Evolutionary conservation across 1,284 basidiomycete genomes (phyloP), one percentile per base, ranked within the genome.

Genomic region (Tylopilus sp.): DNA sequence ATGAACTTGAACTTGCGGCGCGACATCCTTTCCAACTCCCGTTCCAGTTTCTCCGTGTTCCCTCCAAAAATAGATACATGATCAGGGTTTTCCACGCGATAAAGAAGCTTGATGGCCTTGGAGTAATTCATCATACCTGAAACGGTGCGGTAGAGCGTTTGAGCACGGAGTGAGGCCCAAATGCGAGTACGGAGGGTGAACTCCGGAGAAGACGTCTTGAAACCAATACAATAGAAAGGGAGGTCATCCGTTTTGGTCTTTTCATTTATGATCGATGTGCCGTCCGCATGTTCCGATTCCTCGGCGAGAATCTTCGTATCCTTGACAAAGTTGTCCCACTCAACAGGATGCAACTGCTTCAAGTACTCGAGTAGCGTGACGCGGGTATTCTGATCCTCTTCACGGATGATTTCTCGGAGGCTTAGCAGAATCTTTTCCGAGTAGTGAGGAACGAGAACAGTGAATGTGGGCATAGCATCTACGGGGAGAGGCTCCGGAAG

Each of bases 121-220:
- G 91, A 90, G 74, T 99, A 99, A 77, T 99, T 99, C 97, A 99
- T 99, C 89, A 99, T 98, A 49, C 97, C 97, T n/a, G 97, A 99
- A n/a, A 99, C 94, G 13, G 97, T 99, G 57, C 97, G 89, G 72
- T 99, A 99, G 30, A 99, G 81, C 0, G 97, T 99, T 73, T 99
- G 97, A 11, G 95, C 96, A 52, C 97, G 91, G 23, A 99, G 81
- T 15, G 96, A 99, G 1, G 97, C 96, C 97, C 97, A 99, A 61
- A 99, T 99, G 70, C 97, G 91, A 0, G 97, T 99, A 59, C 96
- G 93, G 38, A 99, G 84, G 16, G 96, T 99, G 71, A 97, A 99
- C 69, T 99, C 97, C 12, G 96, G 96, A 6, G 96, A 95, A 11
- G 97, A 94, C 10, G 90, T 97, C 77, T 98, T 99, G 86, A 99